Conservation (phyloP, 2,329 filamentous ascomycete species). For the Coniosporium tulheliwenetii region DNA sequence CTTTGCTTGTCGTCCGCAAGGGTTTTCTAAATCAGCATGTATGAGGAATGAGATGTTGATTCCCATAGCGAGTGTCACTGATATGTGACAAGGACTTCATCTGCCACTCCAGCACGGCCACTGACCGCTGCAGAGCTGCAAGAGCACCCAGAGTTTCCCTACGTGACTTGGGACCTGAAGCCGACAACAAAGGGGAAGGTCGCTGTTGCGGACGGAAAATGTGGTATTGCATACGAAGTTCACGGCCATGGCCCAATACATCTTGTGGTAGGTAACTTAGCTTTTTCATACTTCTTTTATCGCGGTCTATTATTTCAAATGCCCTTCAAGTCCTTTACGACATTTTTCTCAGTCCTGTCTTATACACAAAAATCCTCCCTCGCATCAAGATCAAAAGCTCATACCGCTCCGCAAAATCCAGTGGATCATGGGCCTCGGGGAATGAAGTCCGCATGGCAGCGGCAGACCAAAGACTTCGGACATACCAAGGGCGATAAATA, state of each 20-base stretch:
- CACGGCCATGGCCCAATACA: slow-evolving; percentile 61
- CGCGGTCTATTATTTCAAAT: not conserved
- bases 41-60: too few species aligned
- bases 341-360: not conserved
- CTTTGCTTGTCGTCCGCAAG: too few species aligned
- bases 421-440: slow-evolving; percentile 75
- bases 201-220: slow-evolving; percentile 49
- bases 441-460: slow-evolving; percentile 57
- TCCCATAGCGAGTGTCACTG: too few species aligned
- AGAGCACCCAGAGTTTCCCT: slow-evolving; percentile 49
- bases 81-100: too few species aligned
- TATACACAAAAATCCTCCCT: too few species aligned
- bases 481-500: slow-evolving; percentile 53
- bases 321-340: not conserved
- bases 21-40: too few species aligned
- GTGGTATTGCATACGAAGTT: slow-evolving; percentile 64
- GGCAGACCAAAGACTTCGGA: slow-evolving; percentile 69
- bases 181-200: slow-evolving; percentile 46
- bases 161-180: slow-evolving; percentile 53
- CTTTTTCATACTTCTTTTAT: not conserved
- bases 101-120: slow-evolving; percentile 8
- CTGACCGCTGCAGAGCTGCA: slow-evolving; percentile 42
- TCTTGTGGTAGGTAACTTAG: slow-evolving; percentile 46
- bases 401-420: slow-evolving; percentile 15
- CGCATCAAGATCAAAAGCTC: too few species aligned